These are phyloP conservation scores for Apophysomyces trapeziformis DNA, from an alignment of 371 early-diverging fungal species.

Conservation along the genomic window DNA sequence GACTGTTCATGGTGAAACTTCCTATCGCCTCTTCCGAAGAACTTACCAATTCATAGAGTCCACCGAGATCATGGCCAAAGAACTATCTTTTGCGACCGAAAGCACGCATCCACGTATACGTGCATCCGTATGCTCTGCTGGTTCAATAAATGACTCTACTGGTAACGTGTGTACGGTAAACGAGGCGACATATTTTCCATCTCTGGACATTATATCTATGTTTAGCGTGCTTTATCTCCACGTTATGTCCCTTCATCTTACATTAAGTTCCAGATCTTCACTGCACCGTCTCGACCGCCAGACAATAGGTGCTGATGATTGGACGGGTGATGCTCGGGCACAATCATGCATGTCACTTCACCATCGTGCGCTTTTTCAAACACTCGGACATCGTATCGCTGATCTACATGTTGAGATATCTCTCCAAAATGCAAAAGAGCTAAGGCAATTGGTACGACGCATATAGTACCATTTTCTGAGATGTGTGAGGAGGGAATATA, in stretches of 20 bases:
- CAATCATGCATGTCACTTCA: constrained; percentile 61
- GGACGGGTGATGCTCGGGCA: constrained; percentile 51
- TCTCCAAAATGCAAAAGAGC: constrained; percentile 45
- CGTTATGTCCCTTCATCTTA: constrained; percentile 25
- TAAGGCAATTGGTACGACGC: constrained; percentile 50
- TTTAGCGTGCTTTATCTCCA: not conserved
- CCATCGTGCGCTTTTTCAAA: constrained; percentile 56
- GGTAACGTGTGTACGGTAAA: constrained; percentile 67
- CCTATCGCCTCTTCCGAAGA: no score
- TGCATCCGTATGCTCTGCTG: constrained; percentile 62
- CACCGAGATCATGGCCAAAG: constrained; percentile 71
- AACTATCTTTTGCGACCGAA: constrained; percentile 72
- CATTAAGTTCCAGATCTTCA: constrained; percentile 81
- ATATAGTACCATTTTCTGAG: constrained; percentile 59
- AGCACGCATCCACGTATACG: constrained; percentile 65
- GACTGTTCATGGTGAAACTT: constrained; percentile 29
- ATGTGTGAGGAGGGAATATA: no score
- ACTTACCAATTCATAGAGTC: constrained; percentile 76
- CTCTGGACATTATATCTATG: constrained; percentile 32
- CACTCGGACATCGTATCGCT: constrained; percentile 26
- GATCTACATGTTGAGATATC: constrained; percentile 29
- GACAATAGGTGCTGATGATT: constrained; percentile 62
- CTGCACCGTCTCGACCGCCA: constrained; percentile 71
- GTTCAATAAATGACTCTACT: constrained; percentile 64
- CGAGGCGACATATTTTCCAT: constrained; percentile 66